These are phyloP conservation scores for Neurospora sp. DNA, from an alignment of 2,329 filamentous ascomycete species.

Conservation along the genomic window DNA sequence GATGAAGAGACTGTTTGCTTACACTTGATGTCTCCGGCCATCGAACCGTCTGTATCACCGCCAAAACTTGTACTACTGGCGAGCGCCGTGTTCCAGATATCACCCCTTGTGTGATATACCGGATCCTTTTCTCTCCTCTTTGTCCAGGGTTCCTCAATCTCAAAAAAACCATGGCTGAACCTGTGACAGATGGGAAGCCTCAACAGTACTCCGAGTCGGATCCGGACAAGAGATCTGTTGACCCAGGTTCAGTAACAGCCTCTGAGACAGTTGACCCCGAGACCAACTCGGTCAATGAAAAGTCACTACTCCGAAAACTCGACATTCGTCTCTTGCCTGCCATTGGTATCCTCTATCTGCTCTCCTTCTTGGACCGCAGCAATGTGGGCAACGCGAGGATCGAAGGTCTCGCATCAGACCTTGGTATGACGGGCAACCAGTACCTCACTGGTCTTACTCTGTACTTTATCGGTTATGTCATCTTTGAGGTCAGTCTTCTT, in stretches of 20 bases:
- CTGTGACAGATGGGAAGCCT: neutral
- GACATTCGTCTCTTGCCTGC: constrained; percentile 42
- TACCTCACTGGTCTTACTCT: constrained; percentile 57
- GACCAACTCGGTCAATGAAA: constrained; percentile 37
- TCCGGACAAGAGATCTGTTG: neutral
- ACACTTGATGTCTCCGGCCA: neutral
- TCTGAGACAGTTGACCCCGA: constrained; percentile 11
- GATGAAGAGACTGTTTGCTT: neutral
- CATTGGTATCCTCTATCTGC: constrained; percentile 43
- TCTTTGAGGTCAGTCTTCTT: constrained; percentile 36
- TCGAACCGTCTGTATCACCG: neutral
- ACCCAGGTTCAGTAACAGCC: neutral
- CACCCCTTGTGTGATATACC: neutral
- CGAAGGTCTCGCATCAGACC: constrained; percentile 41
- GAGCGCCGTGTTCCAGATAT: neutral
- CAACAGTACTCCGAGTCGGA: neutral
- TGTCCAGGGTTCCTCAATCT: neutral
- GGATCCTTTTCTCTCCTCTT: neutral
- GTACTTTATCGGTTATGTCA: constrained; percentile 53
- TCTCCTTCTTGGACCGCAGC: constrained; percentile 47
- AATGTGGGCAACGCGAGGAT: constrained; percentile 51
- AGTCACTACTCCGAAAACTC: constrained; percentile 45
- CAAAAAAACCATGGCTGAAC: neutral
- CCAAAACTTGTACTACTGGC: neutral
- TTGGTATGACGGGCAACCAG: constrained; percentile 47